Percentiles rank a stretch among this genome's conserved stretches.
These are phyloP conservation scores for Diphasiastrum complanatum DNA, from an alignment of 83 land plant species.

Conservation along the genomic window DNA sequence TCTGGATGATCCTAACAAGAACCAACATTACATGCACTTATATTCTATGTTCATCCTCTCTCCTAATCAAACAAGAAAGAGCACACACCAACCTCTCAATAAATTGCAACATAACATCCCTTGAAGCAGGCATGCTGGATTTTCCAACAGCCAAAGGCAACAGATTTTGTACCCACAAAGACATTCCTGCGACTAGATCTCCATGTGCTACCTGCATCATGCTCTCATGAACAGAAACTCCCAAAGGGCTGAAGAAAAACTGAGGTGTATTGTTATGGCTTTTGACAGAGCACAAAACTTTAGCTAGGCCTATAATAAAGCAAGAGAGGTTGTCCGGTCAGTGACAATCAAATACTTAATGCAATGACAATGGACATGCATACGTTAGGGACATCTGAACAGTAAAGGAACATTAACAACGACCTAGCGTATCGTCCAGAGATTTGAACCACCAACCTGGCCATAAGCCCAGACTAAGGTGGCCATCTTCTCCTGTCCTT, in stretches of 20 bases:
- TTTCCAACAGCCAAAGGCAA: constrained; percentile 71
- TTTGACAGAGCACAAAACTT: too few species aligned
- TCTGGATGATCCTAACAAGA: too few species aligned
- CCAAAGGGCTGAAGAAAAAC: background rate
- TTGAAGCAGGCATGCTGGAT: constrained; percentile 60
- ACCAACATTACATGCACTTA: background rate
- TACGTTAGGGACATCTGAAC: too few species aligned
- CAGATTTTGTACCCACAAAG: constrained; percentile 66
- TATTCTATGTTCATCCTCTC: background rate
- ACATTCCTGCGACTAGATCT: constrained; percentile 76
- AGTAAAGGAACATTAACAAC: background rate
- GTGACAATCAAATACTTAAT: too few species aligned
- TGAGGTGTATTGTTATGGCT: too few species aligned
- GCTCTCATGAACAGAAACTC: background rate
- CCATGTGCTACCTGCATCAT: constrained; percentile 56
- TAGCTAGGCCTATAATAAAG: too few species aligned
- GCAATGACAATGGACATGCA: too few species aligned
- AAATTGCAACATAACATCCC: constrained; percentile 74
- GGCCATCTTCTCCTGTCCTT: constrained; percentile 72
- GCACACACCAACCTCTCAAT: constrained; percentile 56
- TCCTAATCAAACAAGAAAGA: background rate
- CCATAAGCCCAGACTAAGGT: constrained; percentile 63
- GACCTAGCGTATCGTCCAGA: background rate
- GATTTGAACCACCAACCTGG: constrained; percentile 49
- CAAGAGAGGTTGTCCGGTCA: too few species aligned